phyloP scores from a whole-genome alignment of 2,329 filamentous ascomycete species.

The Bisporella sp. region DNA sequence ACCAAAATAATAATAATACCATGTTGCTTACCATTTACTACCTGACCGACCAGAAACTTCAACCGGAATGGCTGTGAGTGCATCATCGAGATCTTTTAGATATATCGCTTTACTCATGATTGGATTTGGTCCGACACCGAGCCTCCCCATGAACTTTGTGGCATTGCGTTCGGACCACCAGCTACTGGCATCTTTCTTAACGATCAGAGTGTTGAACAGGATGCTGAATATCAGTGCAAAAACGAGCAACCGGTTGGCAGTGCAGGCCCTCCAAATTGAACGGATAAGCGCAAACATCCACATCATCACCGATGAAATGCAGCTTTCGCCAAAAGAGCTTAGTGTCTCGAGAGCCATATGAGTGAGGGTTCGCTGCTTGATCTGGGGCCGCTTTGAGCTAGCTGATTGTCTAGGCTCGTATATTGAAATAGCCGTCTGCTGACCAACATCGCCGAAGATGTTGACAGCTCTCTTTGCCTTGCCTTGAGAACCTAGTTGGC shows the following conservation, averaged over 20 bases:
- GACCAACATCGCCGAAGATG: slow-evolving; percentile 70
- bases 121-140: slow-evolving; percentile 73
- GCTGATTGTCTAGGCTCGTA: slow-evolving; percentile 43
- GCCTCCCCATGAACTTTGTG: slow-evolving; percentile 68
- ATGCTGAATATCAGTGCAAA: slow-evolving; percentile 60
- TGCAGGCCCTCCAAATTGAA: slow-evolving; percentile 60
- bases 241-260: slow-evolving; percentile 70
- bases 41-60: slow-evolving; percentile 23
- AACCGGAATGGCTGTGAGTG: slow-evolving; percentile 26
- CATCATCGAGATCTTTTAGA: slow-evolving; percentile 70
- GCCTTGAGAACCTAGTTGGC: slow-evolving; percentile 64
- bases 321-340: slow-evolving; percentile 68
- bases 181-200: slow-evolving; percentile 62
- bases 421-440: slow-evolving; percentile 56
- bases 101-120: slow-evolving; percentile 85
- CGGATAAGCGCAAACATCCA: slow-evolving; percentile 62
- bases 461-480: slow-evolving; percentile 72
- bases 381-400: slow-evolving; percentile 44
- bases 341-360: slow-evolving; percentile 67
- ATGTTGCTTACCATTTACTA: slow-evolving; percentile 41
- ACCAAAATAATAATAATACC: not conserved
- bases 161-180: slow-evolving; percentile 88
- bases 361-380: slow-evolving; percentile 53
- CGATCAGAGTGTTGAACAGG: slow-evolving; percentile 67
- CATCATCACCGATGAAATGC: slow-evolving; percentile 69